Evolutionary conservation across 176 grass and related monocot genomes (phyloP), one percentile per base, ranked within the genome.

Genomic region (Sorghum bicolor): DNA sequence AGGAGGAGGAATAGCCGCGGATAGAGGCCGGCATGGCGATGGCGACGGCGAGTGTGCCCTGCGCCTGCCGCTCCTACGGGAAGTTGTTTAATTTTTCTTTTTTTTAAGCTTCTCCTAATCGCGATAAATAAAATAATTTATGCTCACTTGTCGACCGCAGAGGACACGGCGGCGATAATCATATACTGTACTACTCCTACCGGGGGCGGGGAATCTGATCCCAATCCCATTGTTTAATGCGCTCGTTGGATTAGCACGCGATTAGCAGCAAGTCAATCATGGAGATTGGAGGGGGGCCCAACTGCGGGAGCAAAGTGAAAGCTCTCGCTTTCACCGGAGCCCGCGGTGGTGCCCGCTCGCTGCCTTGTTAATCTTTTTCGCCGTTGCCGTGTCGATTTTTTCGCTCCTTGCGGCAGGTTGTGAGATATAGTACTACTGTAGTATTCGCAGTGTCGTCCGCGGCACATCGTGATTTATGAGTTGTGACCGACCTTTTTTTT

Each of bases 11-110:
- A 24, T 45, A 55, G 17, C 14, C 37, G 48, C 58, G 75, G 86
- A 79, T 72, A 31, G 66, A 65, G 74, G 43, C 34, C 9, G 50
- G 87, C 50, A 74, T 81, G 50, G 67, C 82, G 70, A 73, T 30
- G 67, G 87, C 67, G 66, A 89, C 4, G 58, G 82, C 68, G 48
- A 85, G 63, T 43, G 47, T 84, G 43, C 24, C 12, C 47, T 8
- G 22, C 10, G n/a, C 75, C 85, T 50, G 70, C 73, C 71, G n/a
- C 66, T 13, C n/a, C 82, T 17, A 39, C 1, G 82, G 29, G 25
- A 47, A 80, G 17, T 39, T 11, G 4, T 75, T 85, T 47, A 80
- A 1, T 29, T 22, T 11, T 48, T 61, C n/a, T n/a, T n/a, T n/a
- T n/a, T n/a, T n/a, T n/a, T n/a, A n/a, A 29, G 43, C n/a, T 50